A percentile compares a stretch with the other conserved stretches of the same genome.
Evolutionary conservation across 345 rosid genomes (phyloP).

Genomic region (Fremontodendron californicum): DNA sequence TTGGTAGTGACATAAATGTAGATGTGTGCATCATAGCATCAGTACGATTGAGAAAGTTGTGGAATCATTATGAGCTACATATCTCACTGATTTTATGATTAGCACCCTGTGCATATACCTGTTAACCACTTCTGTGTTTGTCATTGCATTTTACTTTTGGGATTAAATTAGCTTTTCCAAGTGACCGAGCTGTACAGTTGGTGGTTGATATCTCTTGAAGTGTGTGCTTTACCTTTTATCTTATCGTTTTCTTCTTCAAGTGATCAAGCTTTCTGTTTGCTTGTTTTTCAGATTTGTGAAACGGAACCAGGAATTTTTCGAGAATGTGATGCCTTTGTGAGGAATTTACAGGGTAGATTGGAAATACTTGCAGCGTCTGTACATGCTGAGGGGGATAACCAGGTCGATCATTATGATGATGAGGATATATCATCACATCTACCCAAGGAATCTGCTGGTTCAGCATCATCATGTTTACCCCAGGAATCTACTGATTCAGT

Average conservation of each 20-base stretch:
- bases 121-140: background rate
- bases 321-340: slow-evolving; percentile 72
- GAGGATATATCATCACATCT: slow-evolving; percentile 43
- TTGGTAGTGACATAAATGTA: background rate
- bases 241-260: background rate
- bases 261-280: background rate
- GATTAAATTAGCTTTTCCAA: background rate
- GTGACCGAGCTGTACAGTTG: background rate
- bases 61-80: background rate
- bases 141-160: background rate
- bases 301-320: slow-evolving; percentile 75
- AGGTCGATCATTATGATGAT: slow-evolving; percentile 71
- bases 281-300: slow-evolving; percentile 62
- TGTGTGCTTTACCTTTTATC: background rate
- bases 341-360: slow-evolving; percentile 79
- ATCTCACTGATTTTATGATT: too few relatives aligned
- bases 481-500: slow-evolving; percentile 20
- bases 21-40: background rate
- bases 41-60: background rate
- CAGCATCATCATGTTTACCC: slow-evolving; percentile 12
- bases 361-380: slow-evolving; percentile 89
- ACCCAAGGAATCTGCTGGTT: slow-evolving; percentile 31
- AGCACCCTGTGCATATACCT: too few relatives aligned
- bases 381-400: slow-evolving; percentile 84
- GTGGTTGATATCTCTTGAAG: background rate